Evolutionary conservation across 1,284 basidiomycete species (phyloP).

Genomic region (Rhodotorula sp.): DNA sequence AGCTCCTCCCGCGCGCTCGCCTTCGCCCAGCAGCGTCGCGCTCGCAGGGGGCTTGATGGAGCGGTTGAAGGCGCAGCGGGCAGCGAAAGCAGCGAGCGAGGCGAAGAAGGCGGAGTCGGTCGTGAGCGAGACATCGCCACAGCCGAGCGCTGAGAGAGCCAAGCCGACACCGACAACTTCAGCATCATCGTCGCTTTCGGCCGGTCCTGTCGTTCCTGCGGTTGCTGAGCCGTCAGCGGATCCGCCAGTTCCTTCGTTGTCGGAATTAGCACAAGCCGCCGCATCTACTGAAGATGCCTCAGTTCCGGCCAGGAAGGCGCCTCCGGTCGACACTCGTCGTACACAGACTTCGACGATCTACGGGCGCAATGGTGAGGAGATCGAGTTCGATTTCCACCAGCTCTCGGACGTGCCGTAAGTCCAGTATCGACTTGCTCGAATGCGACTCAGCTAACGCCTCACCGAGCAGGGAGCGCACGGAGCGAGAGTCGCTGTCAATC

Average conservation of each 20-base stretch:
- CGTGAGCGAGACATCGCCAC: background rate
- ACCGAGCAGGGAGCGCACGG: conserved; percentile 15
- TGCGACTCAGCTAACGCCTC: background rate
- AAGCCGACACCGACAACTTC: background rate
- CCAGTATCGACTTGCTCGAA: too few relatives aligned
- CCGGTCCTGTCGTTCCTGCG: background rate
- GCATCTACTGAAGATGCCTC: background rate
- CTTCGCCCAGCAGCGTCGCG: conserved; percentile 6
- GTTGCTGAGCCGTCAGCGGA: background rate
- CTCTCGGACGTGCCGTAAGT: conserved; percentile 28
- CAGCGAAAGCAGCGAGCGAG: conserved; percentile 1
- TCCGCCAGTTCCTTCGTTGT: background rate
- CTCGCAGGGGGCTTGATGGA: conserved; percentile 20
- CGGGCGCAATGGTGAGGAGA: conserved; percentile 19
- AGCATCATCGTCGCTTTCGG: background rate
- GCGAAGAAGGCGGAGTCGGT: background rate
- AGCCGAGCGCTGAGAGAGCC: background rate
- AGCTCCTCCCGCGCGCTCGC: background rate
- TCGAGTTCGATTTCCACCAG: conserved; percentile 19
- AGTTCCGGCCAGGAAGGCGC: background rate
- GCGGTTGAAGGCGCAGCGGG: conserved; percentile 26
- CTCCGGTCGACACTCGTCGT: background rate
- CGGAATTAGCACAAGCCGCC: background rate
- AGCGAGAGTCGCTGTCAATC: conserved; percentile 21
- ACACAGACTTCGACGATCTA: conserved; percentile 9